phyloP scores from a whole-genome alignment of 2,329 filamentous ascomycete genomes.

The Hymenoscyphus occultus region DNA sequence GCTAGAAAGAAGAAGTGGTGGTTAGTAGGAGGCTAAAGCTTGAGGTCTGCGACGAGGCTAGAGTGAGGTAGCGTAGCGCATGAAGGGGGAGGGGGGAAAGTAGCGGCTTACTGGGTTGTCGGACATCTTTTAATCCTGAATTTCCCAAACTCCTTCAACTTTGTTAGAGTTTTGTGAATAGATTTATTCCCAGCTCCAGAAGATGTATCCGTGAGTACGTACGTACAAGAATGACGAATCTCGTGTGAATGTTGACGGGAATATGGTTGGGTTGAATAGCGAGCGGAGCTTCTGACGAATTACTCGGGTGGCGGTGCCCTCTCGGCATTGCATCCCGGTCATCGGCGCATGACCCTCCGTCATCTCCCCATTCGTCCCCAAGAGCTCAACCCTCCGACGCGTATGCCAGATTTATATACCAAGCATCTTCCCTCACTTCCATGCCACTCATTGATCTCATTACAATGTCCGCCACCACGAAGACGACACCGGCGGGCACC shows the following conservation, averaged over 20 bases:
- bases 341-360: background rate
- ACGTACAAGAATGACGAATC: background rate
- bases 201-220: background rate
- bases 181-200: background rate
- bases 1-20: constrained; percentile 17
- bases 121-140: constrained; percentile 33
- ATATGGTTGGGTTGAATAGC: background rate
- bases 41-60: background rate
- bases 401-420: constrained; percentile 3
- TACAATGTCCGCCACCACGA: constrained; percentile 29
- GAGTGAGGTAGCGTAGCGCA: constrained; percentile 16
- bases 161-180: background rate
- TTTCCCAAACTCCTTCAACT: background rate
- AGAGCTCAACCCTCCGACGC: background rate
- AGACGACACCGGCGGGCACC: constrained; percentile 16
- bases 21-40: constrained; percentile 15
- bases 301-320: background rate
- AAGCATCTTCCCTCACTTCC: background rate
- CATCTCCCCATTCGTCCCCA: background rate
- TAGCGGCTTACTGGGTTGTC: constrained; percentile 41
- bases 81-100: constrained; percentile 18
- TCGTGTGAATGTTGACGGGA: background rate
- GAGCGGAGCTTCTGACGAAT: constrained; percentile 4
- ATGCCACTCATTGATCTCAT: constrained; percentile 36
- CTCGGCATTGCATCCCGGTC: background rate